These are phyloP conservation scores for Metschnikowia henanensis DNA, from an alignment of 805 yeast species.

Conservation along the genomic window DNA sequence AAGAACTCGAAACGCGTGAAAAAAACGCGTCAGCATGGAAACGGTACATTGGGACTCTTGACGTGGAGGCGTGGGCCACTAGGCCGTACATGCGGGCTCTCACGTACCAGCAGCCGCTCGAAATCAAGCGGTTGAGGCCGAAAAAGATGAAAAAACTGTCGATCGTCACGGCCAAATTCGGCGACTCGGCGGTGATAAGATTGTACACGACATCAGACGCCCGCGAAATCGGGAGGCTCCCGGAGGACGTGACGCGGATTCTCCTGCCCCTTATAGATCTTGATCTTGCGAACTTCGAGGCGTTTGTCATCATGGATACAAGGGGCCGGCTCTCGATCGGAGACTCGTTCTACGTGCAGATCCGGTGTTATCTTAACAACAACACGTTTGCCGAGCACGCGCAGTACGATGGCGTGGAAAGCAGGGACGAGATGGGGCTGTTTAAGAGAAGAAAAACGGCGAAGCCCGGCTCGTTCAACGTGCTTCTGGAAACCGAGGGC, in stretches of 20 bases:
- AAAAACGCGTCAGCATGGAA: conserved; percentile 24
- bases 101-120: conserved; percentile 44
- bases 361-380: conserved; percentile 60
- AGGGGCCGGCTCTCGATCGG: conserved; percentile 61
- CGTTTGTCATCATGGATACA: conserved; percentile 59
- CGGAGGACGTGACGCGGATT: conserved; percentile 65
- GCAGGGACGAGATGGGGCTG: conserved; percentile 9
- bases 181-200: conserved; percentile 35
- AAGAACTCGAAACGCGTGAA: conserved; percentile 10
- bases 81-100: conserved; percentile 55
- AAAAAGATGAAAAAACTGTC: conserved; percentile 20
- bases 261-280: conserved; percentile 65
- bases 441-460: conserved; percentile 21
- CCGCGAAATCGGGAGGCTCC: conserved; percentile 74
- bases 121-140: conserved; percentile 37
- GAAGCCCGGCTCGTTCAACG: conserved; percentile 22
- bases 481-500: conserved; percentile 47
- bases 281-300: conserved; percentile 53
- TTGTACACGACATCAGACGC: conserved; percentile 25
- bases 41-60: conserved; percentile 58
- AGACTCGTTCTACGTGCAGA: conserved; percentile 67
- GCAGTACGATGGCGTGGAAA: conserved; percentile 5
- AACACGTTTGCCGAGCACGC: conserved; percentile 30
- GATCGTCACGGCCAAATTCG: conserved; percentile 20
- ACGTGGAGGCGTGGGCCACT: conserved; percentile 70